A percentile compares a stretch with the other conserved stretches of the same genome.
phyloP scores from a whole-genome alignment of 768 basidiomycete species.

The Myochromella boudieri region DNA sequence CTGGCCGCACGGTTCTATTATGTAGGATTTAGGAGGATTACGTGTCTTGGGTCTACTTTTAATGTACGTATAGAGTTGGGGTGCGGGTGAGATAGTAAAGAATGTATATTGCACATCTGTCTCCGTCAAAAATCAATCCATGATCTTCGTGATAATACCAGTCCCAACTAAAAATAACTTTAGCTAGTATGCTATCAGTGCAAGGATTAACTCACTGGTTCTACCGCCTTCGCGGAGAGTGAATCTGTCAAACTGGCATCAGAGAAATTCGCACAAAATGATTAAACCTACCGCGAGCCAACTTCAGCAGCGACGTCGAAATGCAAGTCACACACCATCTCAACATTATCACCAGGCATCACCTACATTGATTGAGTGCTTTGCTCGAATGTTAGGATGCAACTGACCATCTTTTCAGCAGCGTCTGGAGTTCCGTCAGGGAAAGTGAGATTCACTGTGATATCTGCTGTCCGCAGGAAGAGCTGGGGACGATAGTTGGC shows the following conservation, averaged over 20 bases:
- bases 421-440: conserved; percentile 81
- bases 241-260: conserved; percentile 44
- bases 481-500: conserved; percentile 92
- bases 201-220: conserved; percentile 74
- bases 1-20: not conserved
- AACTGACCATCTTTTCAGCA: conserved; percentile 80
- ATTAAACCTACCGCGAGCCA: conserved; percentile 61
- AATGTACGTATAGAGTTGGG: conserved; percentile 17
- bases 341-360: conserved; percentile 98
- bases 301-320: conserved; percentile 88
- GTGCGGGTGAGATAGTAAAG: conserved; percentile 5
- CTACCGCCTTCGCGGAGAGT: conserved; percentile 94
- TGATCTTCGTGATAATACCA: conserved; percentile 87
- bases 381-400: not conserved
- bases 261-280: not conserved
- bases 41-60: conserved; percentile 15
- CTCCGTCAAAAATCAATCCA: conserved; percentile 32
- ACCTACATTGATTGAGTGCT: conserved; percentile 46
- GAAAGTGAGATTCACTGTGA: conserved; percentile 83
- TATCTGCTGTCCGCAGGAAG: conserved; percentile 93
- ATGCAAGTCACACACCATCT: conserved; percentile 81
- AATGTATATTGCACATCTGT: not conserved
- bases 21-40: conserved; percentile 5
- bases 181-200: not conserved
- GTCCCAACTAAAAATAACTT: conserved; percentile 70